Percentiles rank a stretch among this genome's conserved stretches.
phyloP scores from a whole-genome alignment of 345 rosid species.

The Pugionium dolabratum region DNA sequence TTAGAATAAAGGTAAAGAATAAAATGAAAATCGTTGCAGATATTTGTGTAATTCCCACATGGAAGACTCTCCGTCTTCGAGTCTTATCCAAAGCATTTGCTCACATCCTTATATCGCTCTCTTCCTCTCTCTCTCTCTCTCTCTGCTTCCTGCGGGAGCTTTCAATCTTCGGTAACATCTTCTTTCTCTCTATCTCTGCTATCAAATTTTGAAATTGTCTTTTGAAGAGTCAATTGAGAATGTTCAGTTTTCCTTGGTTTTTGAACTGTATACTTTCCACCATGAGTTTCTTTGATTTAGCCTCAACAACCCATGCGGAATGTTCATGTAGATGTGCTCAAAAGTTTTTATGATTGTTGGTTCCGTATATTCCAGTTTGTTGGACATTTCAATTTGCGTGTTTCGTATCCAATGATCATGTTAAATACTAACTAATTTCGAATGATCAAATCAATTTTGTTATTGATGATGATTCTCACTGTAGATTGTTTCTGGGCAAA shows the following conservation, averaged over 20 bases:
- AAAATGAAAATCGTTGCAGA: background rate
- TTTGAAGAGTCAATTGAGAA: background rate
- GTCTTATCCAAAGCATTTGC: slow-evolving; percentile 37
- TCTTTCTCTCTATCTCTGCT: slow-evolving; percentile 1
- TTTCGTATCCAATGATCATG: background rate
- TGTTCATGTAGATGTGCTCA: background rate
- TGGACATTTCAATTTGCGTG: background rate
- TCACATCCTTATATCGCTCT: slow-evolving; percentile 22
- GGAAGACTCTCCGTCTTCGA: background rate
- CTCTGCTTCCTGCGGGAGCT: slow-evolving; percentile 31
- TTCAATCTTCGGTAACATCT: slow-evolving; percentile 20
- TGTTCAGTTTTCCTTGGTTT: background rate
- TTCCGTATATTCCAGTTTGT: background rate
- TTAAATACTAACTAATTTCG: background rate
- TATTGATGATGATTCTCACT: background rate
- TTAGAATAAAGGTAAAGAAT: too few species aligned
- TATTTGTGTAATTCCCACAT: slow-evolving; percentile 9
- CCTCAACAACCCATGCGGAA: background rate
- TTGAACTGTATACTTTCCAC: background rate
- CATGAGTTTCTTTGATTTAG: background rate
- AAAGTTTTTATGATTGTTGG: background rate
- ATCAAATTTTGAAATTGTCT: background rate
- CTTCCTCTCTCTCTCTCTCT: background rate
- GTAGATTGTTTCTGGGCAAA: background rate
- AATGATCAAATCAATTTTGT: background rate